Conservation (phyloP, 108 stramenopile genomes). For the Cyclotella cryptica region DNA sequence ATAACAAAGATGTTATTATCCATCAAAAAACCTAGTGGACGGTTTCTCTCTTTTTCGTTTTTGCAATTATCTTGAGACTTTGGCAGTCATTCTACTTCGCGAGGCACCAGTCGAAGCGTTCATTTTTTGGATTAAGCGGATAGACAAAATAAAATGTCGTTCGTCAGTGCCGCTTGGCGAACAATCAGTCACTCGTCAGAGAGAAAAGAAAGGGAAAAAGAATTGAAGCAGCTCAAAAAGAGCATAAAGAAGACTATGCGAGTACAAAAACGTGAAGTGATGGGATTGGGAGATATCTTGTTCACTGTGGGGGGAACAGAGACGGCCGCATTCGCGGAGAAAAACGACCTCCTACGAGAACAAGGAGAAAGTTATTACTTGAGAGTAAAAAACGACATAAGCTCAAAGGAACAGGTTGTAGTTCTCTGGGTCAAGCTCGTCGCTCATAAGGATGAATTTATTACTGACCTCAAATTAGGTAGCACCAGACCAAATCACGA, state of each 20-base stretch:
- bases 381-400: conserved; percentile 44
- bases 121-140: not conserved
- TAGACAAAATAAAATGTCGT: conserved; percentile 1
- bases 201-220: conserved; percentile 24
- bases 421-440: conserved; percentile 39
- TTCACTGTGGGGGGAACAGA: conserved; percentile 44
- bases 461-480: conserved; percentile 38
- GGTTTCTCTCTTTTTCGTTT: not conserved
- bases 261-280: conserved; percentile 38
- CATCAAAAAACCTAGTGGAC: not conserved
- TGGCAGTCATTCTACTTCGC: no score
- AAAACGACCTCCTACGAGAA: conserved; percentile 33
- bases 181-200: conserved; percentile 3
- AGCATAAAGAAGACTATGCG: conserved; percentile 35
- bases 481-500: conserved; percentile 44
- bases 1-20: not conserved
- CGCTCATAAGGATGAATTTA: conserved; percentile 31
- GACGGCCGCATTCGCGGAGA: conserved; percentile 19
- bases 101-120: not conserved
- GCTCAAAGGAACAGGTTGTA: conserved; percentile 37
- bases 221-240: conserved; percentile 31
- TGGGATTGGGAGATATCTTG: conserved; percentile 30
- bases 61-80: no score
- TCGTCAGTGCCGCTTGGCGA: conserved; percentile 1
- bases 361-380: conserved; percentile 37